Conservation (phyloP, 1,284 basidiomycete species). For the Sphaerobolus stellatus region DNA sequence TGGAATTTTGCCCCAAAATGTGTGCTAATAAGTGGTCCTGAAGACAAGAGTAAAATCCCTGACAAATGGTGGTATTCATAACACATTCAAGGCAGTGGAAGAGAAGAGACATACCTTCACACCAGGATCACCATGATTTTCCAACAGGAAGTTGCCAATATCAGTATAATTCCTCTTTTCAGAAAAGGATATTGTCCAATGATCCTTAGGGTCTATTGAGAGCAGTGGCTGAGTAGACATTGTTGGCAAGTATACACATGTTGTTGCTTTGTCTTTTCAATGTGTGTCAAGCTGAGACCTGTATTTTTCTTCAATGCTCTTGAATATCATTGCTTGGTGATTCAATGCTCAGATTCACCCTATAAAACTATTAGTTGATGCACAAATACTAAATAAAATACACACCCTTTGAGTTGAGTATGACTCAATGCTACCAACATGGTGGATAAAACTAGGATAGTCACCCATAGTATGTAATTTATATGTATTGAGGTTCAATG, state of each 20-base stretch:
- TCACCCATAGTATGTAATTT: constrained; percentile 37
- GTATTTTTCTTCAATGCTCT: constrained; percentile 32
- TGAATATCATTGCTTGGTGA: constrained; percentile 34
- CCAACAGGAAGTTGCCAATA: background rate
- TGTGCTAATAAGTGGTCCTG: constrained; percentile 31
- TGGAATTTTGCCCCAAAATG: constrained; percentile 21
- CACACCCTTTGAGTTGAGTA: constrained; percentile 34
- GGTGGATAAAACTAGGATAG: constrained; percentile 28
- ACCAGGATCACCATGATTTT: background rate
- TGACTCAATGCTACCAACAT: constrained; percentile 36
- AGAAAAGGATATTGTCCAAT: no score
- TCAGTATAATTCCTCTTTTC: background rate
- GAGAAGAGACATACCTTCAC: background rate
- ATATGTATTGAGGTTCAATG: constrained; percentile 24
- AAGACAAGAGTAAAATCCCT: constrained; percentile 28
- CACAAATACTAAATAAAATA: constrained; percentile 18
- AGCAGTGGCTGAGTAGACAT: no score
- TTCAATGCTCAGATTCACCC: constrained; percentile 35
- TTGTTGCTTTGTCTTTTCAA: constrained; percentile 17
- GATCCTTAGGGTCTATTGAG: no score
- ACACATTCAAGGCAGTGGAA: no score
- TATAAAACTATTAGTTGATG: constrained; percentile 19
- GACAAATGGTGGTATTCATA: no score
- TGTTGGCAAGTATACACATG: background rate
- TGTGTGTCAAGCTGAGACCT: constrained; percentile 26